Evolutionary conservation across 2,329 filamentous ascomycete species (phyloP), one percentile per base, ranked within the genome.

Genomic region (Paramyrothecium roridum): DNA sequence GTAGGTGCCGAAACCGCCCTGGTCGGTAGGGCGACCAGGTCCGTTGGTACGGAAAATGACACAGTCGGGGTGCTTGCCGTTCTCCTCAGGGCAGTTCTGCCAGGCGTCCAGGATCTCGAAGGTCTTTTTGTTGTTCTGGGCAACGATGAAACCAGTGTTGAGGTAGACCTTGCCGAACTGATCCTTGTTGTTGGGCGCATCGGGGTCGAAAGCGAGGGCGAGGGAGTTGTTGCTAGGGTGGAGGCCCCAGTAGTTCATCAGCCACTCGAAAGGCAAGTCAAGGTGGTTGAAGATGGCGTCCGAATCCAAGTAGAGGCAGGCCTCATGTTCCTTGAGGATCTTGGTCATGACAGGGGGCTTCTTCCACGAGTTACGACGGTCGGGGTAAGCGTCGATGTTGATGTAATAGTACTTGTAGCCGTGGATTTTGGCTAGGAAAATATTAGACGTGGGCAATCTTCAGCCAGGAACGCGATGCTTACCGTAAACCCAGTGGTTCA

Each of bases 81-180:
- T 62, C 11, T 76, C 73, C 47, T 74, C 65, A 23, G 75, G 69
- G 59, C 75, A 78, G 50, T 65, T 66, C 34, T 71, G 69, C 80
- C 80, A 82, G 48, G 76, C 77, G 56, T 76, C 72, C 43, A 82
- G 69, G 37, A 82, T 78, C 33, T 76, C 70, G 58, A 74, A 74
- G 1, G 77, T 79, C 58, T 73, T 73, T 17, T 71, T 64, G 60
- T 78, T 78, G 65, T 80, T 80, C 67, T 82, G 79, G 3, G 79
- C 74, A 43, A 82, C 67, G 64, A 82, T 80, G 70, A 82, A 81
- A 19, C 79, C 79, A 1, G 79, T 80, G 69, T 82, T 82, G 61
- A 76, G 71, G 71, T 74, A 78, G 60, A 70, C 61, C 54, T 70
- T 73, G 56, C 68, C 70, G 22, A 68, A 71, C 59, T 68, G 64